These are phyloP conservation scores for Paecilomyces niveus DNA, from an alignment of 2,329 filamentous ascomycete genomes.

Conservation along the genomic window DNA sequence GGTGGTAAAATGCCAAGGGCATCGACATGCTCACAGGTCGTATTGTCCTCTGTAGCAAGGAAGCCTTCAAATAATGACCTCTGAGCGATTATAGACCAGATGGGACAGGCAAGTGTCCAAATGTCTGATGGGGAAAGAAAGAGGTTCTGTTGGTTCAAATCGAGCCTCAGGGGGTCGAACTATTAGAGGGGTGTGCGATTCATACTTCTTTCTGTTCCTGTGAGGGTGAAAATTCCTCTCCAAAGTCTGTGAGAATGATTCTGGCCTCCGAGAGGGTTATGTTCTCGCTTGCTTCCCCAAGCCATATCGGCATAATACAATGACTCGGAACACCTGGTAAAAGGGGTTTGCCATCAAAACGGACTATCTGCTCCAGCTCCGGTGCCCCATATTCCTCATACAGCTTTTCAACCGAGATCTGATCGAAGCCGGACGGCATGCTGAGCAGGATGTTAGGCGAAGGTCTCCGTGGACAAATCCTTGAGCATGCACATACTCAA, in stretches of 20 bases:
- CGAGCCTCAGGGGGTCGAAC: slow-evolving; percentile 28
- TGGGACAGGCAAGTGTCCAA: slow-evolving; percentile 33
- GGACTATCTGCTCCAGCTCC: slow-evolving; percentile 11
- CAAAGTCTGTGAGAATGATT: slow-evolving; percentile 30
- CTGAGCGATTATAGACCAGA: slow-evolving; percentile 30
- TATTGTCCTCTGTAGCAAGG: slow-evolving; percentile 19
- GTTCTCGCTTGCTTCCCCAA: slow-evolving; percentile 25
- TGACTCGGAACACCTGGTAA: slow-evolving; percentile 22
- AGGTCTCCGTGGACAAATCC: slow-evolving; percentile 31
- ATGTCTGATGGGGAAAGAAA: slow-evolving; percentile 24
- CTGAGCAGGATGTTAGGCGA: slow-evolving; percentile 28
- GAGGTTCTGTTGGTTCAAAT: slow-evolving; percentile 27
- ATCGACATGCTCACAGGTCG: slow-evolving; percentile 25
- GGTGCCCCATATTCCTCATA: slow-evolving; percentile 15
- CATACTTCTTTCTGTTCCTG: slow-evolving; percentile 11
- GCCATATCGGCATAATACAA: slow-evolving; percentile 24
- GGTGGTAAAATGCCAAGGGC: slow-evolving; percentile 21
- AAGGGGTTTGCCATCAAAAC: slow-evolving; percentile 15
- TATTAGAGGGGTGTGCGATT: slow-evolving; percentile 23
- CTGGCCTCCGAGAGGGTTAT: slow-evolving; percentile 19
- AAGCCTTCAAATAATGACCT: slow-evolving; percentile 21
- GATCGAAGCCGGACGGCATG: slow-evolving; percentile 9
- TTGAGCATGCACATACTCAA: slow-evolving; percentile 20
- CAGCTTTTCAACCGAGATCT: slow-evolving; percentile 12
- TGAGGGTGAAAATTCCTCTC: slow-evolving; percentile 24